Evolutionary conservation across 768 basidiomycete species (phyloP).

Genomic region (Kwoniella mangroviensis): DNA sequence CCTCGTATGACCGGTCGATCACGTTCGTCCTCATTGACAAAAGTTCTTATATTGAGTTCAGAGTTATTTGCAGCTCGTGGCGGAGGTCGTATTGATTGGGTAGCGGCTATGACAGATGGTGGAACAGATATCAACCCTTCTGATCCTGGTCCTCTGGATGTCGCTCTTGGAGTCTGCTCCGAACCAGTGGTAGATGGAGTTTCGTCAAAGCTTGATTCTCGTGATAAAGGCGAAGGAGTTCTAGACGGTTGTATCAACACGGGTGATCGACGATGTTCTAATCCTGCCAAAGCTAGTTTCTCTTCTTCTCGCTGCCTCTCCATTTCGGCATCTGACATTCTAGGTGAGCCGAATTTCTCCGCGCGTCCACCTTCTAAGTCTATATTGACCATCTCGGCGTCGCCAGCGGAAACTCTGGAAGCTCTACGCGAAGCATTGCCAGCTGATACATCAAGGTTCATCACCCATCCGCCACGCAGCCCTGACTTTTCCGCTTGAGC

Average conservation of each 20-base stretch:
- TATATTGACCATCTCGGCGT: constrained; percentile 56
- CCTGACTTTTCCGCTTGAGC: constrained; percentile 53
- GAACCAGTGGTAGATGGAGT: background rate
- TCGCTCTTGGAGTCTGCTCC: constrained; percentile 26
- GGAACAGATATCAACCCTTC: constrained; percentile 21
- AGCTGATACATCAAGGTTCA: constrained; percentile 48
- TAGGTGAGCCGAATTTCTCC: constrained; percentile 48
- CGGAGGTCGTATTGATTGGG: constrained; percentile 35
- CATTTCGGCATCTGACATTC: constrained; percentile 35
- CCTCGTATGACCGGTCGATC: constrained; percentile 28
- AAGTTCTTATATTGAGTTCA: constrained; percentile 13
- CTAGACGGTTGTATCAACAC: constrained; percentile 20
- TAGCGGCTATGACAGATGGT: constrained; percentile 35
- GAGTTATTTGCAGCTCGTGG: constrained; percentile 31
- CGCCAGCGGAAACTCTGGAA: constrained; percentile 9
- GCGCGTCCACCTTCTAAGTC: constrained; percentile 57
- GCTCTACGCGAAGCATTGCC: constrained; percentile 24
- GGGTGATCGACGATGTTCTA: constrained; percentile 41
- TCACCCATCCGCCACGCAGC: constrained; percentile 58
- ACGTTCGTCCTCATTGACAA: constrained; percentile 29
- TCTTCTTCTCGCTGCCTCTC: constrained; percentile 39
- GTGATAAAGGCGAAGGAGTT: constrained; percentile 37
- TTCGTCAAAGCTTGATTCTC: constrained; percentile 34
- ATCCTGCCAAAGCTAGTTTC: constrained; percentile 35
- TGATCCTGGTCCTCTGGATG: constrained; percentile 3